Base-by-base conservation (phyloP, 441 rosid species). In the Adansonia grandidieri region DNA sequence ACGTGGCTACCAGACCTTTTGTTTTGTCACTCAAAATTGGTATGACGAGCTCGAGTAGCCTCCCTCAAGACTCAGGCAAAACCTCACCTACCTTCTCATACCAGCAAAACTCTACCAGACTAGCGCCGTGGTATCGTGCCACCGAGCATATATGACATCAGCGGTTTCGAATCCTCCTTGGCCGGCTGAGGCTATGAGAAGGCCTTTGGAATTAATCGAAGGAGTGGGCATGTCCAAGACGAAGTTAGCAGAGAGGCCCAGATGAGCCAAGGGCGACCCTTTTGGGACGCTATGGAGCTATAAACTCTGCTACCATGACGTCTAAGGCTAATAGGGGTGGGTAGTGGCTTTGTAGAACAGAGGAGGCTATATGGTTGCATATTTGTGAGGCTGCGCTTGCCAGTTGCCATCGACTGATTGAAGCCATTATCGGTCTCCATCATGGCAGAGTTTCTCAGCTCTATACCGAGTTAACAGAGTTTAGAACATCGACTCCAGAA, bases 221-320 rank as follows among this genome's bases (percentile, higher is more conserved):
- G 97, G 99, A 64, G 98, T 88, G 14, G 95, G 90, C 95, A 93
- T 82, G 89, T 92, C 93, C 84, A 89, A 90, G 78, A 95, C 91
- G 7, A 88, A 20, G 90, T 93, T 93, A 73, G 93, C 77, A n/a
- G 93, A 82, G 80, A 93, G 88, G 64, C 97, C 98, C 20, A 93
- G 87, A 81, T 92, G 98, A 77, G 88, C 1, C 84, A 4, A 93
- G 89, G 63, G 1, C 86, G 78, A 57, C 91, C 89, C 28, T 78
- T 84, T 53, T 82, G 85, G 74, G 80, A 67, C 6, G 90, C 92
- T 22, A 81, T 54, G 82, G 86, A 51, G 66, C 28, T 24, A 91
- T 22, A 68, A 95, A 79, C 53, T 86, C 89, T 15, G 83, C 71
- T 57, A 90, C 86, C 73, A 93, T 82, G 72, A 89, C 62, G 47